These are phyloP conservation scores for Aplosporella prunicola DNA, from an alignment of 2,329 filamentous ascomycete genomes.

Conservation along the genomic window DNA sequence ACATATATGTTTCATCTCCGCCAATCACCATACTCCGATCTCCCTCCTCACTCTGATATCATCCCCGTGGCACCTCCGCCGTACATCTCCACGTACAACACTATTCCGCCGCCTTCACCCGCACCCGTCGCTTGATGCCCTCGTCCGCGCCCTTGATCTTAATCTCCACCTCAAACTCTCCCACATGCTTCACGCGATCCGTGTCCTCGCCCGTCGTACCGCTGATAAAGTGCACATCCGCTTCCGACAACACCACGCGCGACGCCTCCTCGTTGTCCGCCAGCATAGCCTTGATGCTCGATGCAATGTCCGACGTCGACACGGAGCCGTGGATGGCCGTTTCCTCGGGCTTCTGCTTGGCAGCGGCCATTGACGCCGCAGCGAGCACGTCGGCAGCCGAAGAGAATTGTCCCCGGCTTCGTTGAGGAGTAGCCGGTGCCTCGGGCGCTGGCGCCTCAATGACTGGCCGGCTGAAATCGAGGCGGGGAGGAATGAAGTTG, in stretches of 20 bases:
- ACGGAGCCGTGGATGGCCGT: constrained; percentile 46
- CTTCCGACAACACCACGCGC: constrained; percentile 39
- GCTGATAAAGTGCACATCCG: constrained; percentile 42
- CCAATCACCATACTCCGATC: too few species aligned
- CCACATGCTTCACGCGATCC: constrained; percentile 44
- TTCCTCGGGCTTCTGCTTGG: constrained; percentile 8
- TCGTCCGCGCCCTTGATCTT: constrained; percentile 33
- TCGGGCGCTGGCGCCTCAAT: constrained; percentile 17
- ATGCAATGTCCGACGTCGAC: constrained; percentile 42
- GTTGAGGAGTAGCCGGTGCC: not conserved
- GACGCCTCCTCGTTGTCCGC: constrained; percentile 43
- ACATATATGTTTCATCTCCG: too few species aligned
- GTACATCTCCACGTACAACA: too few species aligned
- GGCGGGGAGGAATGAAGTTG: constrained; percentile 36
- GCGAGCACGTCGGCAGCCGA: constrained; percentile 25
- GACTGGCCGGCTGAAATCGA: constrained; percentile 40
- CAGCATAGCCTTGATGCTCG: constrained; percentile 39
- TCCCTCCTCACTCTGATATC: too few species aligned
- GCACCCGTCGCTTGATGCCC: constrained; percentile 2
- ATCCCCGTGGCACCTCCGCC: too few species aligned
- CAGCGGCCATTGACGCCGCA: constrained; percentile 23
- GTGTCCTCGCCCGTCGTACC: constrained; percentile 10
- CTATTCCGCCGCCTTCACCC: too few species aligned
- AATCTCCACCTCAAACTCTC: constrained; percentile 45
- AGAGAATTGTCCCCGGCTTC: not conserved